Percentiles rank a stretch among this genome's conserved stretches.
Evolutionary conservation across 2,329 filamentous ascomycete species (phyloP).

Genomic region (Phialophora tarda): DNA sequence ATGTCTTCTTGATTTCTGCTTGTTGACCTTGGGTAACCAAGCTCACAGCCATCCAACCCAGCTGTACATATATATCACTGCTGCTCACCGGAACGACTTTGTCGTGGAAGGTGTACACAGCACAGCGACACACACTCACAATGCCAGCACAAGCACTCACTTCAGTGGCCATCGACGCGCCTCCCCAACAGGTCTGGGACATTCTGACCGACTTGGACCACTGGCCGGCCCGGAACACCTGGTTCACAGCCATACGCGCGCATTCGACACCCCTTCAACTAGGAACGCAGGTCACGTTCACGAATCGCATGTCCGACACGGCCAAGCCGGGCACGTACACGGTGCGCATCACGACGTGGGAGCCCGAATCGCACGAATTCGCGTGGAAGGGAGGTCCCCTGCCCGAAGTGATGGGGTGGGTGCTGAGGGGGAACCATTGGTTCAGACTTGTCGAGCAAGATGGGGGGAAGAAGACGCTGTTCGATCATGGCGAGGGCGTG

Average conservation of each 20-base stretch:
- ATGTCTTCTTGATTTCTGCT: background rate
- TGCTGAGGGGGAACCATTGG: conserved; percentile 11
- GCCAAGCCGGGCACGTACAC: conserved; percentile 18
- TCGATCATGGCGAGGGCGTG: conserved; percentile 13
- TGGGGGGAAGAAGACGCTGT: conserved; percentile 14
- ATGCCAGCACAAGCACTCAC: conserved; percentile 16
- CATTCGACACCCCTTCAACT: background rate
- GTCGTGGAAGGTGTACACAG: background rate
- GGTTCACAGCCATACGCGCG: conserved; percentile 13
- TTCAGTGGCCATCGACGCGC: conserved; percentile 16
- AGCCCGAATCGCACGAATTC: conserved; percentile 17
- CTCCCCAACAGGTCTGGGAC: conserved; percentile 17
- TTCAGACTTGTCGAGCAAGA: conserved; percentile 19
- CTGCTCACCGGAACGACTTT: too few species aligned
- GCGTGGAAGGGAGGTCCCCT: conserved; percentile 20
- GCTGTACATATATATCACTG: background rate
- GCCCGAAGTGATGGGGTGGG: conserved; percentile 11
- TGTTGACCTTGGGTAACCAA: background rate
- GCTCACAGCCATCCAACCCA: background rate
- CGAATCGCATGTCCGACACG: conserved; percentile 16
- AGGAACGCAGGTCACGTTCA: conserved; percentile 19
- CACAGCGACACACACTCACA: background rate
- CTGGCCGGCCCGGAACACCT: conserved; percentile 19
- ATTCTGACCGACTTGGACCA: conserved; percentile 15
- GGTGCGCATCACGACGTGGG: conserved; percentile 17